Percentiles rank a stretch among this genome's conserved stretches.
phyloP scores from a whole-genome alignment of 2,329 filamentous ascomycete species.

The Ascochyta lentis region DNA sequence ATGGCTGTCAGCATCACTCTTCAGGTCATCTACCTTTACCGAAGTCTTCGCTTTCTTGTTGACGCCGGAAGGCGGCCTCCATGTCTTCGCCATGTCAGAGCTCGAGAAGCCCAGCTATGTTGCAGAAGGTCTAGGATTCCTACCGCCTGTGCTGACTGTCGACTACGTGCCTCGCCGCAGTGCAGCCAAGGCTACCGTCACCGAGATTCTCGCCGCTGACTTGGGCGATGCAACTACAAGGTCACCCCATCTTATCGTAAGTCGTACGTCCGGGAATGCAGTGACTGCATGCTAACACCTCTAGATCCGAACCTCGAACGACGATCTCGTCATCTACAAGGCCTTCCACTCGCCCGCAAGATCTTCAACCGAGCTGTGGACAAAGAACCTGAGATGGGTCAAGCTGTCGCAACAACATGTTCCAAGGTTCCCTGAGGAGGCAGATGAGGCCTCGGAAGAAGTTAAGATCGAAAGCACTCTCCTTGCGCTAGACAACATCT shows the following conservation, averaged over 20 bases:
- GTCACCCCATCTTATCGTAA: slow-evolving; percentile 81
- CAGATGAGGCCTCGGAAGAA: slow-evolving; percentile 58
- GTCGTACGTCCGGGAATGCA: slow-evolving; percentile 34
- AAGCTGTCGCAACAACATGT: slow-evolving; percentile 75
- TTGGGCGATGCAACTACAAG: slow-evolving; percentile 76
- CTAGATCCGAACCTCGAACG: slow-evolving; percentile 76
- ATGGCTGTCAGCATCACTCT: slow-evolving; percentile 86
- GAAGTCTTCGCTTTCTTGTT: slow-evolving; percentile 78
- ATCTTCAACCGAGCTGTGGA: slow-evolving; percentile 54
- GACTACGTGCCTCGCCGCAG: slow-evolving; percentile 75
- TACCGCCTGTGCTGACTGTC: slow-evolving; percentile 76
- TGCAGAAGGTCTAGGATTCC: slow-evolving; percentile 77
- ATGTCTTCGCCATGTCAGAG: slow-evolving; percentile 79
- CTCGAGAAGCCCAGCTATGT: slow-evolving; percentile 74
- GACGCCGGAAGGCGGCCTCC: slow-evolving; percentile 73
- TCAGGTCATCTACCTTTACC: slow-evolving; percentile 66
- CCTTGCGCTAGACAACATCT: slow-evolving; percentile 67
- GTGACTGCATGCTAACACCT: slow-evolving; percentile 9
- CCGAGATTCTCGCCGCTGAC: slow-evolving; percentile 83
- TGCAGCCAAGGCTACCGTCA: slow-evolving; percentile 73
- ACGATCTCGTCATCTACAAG: slow-evolving; percentile 88
- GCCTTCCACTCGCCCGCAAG: slow-evolving; percentile 66
- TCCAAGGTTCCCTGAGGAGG: slow-evolving; percentile 62
- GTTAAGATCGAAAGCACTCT: slow-evolving; percentile 57
- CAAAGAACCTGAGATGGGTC: slow-evolving; percentile 71